phyloP scores from a whole-genome alignment of 495 filamentous ascomycete genomes.

The Podospora didyma region DNA sequence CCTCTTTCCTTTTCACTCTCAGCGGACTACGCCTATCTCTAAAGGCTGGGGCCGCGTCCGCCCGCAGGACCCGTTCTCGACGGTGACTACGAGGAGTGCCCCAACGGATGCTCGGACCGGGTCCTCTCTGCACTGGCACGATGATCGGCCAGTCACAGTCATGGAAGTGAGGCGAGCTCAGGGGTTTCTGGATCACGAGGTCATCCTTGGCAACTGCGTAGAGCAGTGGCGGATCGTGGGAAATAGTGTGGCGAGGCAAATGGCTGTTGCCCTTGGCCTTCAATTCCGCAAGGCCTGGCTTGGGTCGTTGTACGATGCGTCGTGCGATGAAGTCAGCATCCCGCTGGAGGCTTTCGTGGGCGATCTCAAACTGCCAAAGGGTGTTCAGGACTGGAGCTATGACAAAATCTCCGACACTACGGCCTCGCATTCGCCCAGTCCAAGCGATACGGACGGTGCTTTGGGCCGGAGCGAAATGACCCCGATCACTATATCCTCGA shows the following conservation, averaged over 20 bases:
- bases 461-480: too few relatives aligned
- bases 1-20: slow-evolving; percentile 21
- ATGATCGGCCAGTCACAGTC: slow-evolving; percentile 53
- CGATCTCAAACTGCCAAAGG: too few relatives aligned
- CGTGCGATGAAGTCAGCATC: background rate
- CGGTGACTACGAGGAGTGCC: slow-evolving; percentile 46
- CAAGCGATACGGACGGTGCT: too few relatives aligned
- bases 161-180: slow-evolving; percentile 64
- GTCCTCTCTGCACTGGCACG: slow-evolving; percentile 53
- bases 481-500: too few relatives aligned
- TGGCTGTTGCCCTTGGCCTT: slow-evolving; percentile 59
- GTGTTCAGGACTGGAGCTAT: too few relatives aligned
- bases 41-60: slow-evolving; percentile 49
- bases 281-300: slow-evolving; percentile 56
- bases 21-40: slow-evolving; percentile 15
- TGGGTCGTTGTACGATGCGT: slow-evolving; percentile 27
- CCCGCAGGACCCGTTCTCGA: slow-evolving; percentile 49
- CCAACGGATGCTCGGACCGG: slow-evolving; percentile 48
- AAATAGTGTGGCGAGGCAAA: slow-evolving; percentile 65
- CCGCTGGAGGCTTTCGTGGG: background rate
- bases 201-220: slow-evolving; percentile 51
- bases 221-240: slow-evolving; percentile 62
- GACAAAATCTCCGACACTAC: background rate
- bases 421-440: too few relatives aligned
- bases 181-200: slow-evolving; percentile 62